Percentiles rank a stretch among this genome's conserved stretches.
Evolutionary conservation across 1,284 basidiomycete species (phyloP).

Genomic region (Tilletiopsis washingtonensis): DNA sequence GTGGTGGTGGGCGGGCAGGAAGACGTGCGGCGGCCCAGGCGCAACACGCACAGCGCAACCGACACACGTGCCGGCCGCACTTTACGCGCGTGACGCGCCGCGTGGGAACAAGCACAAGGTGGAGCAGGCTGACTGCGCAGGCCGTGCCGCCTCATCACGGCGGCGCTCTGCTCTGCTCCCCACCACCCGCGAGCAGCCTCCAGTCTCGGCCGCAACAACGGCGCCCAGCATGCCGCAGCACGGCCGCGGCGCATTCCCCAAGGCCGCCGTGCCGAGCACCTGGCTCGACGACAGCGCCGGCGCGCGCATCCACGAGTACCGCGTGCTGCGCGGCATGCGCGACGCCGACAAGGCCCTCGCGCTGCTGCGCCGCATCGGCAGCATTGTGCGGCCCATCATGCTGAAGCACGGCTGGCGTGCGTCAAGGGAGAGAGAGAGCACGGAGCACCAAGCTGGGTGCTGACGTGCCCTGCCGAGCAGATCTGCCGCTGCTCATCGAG

Average conservation of each 20-base stretch:
- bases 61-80: too few relatives aligned
- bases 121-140: too few relatives aligned
- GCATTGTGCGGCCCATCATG: slow-evolving; percentile 19
- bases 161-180: too few relatives aligned
- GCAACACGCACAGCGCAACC: too few relatives aligned
- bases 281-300: neutral
- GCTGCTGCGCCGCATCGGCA: slow-evolving; percentile 17
- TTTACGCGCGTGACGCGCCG: too few relatives aligned
- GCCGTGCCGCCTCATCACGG: too few relatives aligned
- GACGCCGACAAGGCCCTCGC: slow-evolving; percentile 10
- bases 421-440: neutral
- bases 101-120: too few relatives aligned
- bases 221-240: neutral
- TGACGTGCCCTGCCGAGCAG: neutral
- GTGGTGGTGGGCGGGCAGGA: too few relatives aligned
- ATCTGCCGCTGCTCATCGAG: slow-evolving; percentile 17
- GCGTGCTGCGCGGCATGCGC: slow-evolving; percentile 9
- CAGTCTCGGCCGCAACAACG: too few relatives aligned
- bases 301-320: slow-evolving; percentile 12
- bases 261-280: neutral
- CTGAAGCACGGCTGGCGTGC: slow-evolving; percentile 12
- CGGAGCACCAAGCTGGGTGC: neutral
- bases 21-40: too few relatives aligned
- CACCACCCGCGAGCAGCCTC: too few relatives aligned
- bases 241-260: neutral